Base-by-base conservation (phyloP, 345 rosid species). In the Clausena lansium region DNA sequence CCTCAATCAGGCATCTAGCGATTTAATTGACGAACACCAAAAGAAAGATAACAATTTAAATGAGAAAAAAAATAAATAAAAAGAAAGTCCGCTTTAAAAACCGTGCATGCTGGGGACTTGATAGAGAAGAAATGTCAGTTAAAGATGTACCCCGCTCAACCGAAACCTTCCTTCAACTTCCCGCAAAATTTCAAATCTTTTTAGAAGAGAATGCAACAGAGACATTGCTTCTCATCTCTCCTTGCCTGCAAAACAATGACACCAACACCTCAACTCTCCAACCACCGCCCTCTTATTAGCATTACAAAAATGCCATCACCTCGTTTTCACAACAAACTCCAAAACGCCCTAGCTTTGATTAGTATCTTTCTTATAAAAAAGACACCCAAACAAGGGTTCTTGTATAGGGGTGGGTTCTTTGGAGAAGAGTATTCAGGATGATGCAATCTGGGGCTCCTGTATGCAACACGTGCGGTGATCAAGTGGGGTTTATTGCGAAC, bases 401-500 rank as follows among this genome's bases (percentile, higher is more conserved):
- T 39, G 73, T 22, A 27, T 62, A 81, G 73, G 24, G 65, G 69
- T 64, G 52, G 65, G 66, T 64, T 67, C 19, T 50, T 22, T 36
- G 50, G 76, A 67, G 39, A 19, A 27, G 41, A 8, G 28, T 4
- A 13, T 24, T 35, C 52, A 83, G 74, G 81, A 95, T 92, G 99
- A 92, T 93, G 98, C 91, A 89, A 78, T 80, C 98, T 0, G 97
- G 85, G 82, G 85, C 81, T 79, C 97, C 91, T 7, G 59, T 87
- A 28, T 96, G 99, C 89, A 91, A 85, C 82, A 90, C 92, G 76
- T 96, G 99, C 54, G 97, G 99, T 27, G 95, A 91, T 80, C 86
- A 84, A 30, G 90, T 96, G 17, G 97, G 96, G 70, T 4, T 85
- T 5, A 84, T 80, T 78, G 78, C 89, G 9, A 90, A 90, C 69